A percentile compares a stretch with the other conserved stretches of the same genome.
phyloP scores from a whole-genome alignment of 208 protist genomes.

The Kentomonas sorsogonicus region DNA sequence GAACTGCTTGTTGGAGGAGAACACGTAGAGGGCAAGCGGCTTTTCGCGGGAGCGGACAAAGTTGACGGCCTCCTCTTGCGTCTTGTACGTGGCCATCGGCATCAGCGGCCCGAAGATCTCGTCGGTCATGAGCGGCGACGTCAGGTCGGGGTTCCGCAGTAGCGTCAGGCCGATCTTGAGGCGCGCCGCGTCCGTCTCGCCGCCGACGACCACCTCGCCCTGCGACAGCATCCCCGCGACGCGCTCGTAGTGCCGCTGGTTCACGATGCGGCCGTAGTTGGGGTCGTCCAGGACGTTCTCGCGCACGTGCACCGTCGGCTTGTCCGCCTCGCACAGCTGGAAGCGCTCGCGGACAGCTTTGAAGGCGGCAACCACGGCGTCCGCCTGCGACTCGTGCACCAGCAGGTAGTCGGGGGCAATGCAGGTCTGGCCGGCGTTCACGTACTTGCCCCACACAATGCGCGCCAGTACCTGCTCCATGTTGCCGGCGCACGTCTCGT shows the following conservation, averaged over 20 bases:
- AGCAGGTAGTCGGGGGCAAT: constrained; percentile 90
- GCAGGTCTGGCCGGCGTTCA: constrained; percentile 89
- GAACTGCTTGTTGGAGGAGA: constrained; percentile 41
- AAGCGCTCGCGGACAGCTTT: constrained; percentile 18
- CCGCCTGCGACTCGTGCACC: constrained; percentile 39
- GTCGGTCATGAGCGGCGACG: constrained; percentile 50
- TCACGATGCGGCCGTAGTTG: constrained; percentile 40
- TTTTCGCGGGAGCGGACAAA: constrained; percentile 57
- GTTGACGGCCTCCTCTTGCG: constrained; percentile 44
- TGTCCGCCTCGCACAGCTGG: too few species aligned
- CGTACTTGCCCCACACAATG: constrained; percentile 66
- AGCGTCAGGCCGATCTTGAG: constrained; percentile 80
- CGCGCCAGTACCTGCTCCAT: constrained; percentile 48
- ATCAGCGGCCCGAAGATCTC: constrained; percentile 95
- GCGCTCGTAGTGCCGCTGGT: constrained; percentile 33
- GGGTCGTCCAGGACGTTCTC: constrained; percentile 9
- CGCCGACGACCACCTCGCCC: constrained; percentile 61
- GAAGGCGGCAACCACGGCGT: constrained; percentile 43
- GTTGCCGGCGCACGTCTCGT: constrained; percentile 25
- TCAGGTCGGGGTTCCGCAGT: constrained; percentile 41
- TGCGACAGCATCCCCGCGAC: constrained; percentile 28
- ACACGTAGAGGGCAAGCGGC: constrained; percentile 90
- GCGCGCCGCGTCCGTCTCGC: constrained; percentile 43
- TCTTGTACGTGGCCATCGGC: constrained; percentile 50
- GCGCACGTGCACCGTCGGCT: constrained; percentile 10